These are phyloP conservation scores for Fusarium tanahbumbuense DNA, from an alignment of 2,329 filamentous ascomycete genomes.

Conservation along the genomic window DNA sequence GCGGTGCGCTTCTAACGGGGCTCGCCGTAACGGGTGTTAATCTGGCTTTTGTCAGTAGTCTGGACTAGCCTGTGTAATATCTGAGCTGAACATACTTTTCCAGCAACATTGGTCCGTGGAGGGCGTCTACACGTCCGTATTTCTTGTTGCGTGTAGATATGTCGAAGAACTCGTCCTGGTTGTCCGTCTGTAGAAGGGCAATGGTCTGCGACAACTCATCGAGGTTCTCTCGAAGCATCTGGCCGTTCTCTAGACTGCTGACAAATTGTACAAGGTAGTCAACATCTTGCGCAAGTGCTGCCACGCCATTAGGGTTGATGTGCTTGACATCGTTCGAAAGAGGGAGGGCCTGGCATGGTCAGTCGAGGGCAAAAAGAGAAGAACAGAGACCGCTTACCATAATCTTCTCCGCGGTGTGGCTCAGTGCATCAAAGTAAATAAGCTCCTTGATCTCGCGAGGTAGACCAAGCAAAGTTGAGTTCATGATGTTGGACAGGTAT, in stretches of 20 bases:
- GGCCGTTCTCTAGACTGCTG: slow-evolving; percentile 81
- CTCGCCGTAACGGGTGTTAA: slow-evolving; percentile 72
- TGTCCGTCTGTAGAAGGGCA: slow-evolving; percentile 85
- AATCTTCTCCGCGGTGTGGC: slow-evolving; percentile 88
- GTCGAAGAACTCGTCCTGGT: slow-evolving; percentile 97
- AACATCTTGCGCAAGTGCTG: slow-evolving; percentile 84
- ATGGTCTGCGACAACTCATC: slow-evolving; percentile 96
- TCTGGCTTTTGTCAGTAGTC: slow-evolving; percentile 55
- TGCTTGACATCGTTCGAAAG: slow-evolving; percentile 81
- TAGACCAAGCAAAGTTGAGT: slow-evolving; percentile 89
- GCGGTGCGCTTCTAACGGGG: slow-evolving; percentile 70
- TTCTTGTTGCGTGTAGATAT: slow-evolving; percentile 90
- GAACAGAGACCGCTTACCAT: slow-evolving; percentile 62
- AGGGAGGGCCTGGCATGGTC: slow-evolving; percentile 71
- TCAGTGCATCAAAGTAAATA: slow-evolving; percentile 96
- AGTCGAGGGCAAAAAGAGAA: slow-evolving; percentile 6
- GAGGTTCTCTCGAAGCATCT: slow-evolving; percentile 88
- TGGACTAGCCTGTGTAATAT: not conserved
- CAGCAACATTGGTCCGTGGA: slow-evolving; percentile 88
- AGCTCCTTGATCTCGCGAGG: slow-evolving; percentile 96
- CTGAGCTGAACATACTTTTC: slow-evolving; percentile 77
- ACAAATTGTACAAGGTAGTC: slow-evolving; percentile 88
- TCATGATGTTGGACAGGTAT: slow-evolving; percentile 97
- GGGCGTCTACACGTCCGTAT: slow-evolving; percentile 90
- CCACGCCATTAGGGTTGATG: slow-evolving; percentile 89